phyloP scores from a whole-genome alignment of 306 rosid species.

The Dalbergia cochinchinensis region DNA sequence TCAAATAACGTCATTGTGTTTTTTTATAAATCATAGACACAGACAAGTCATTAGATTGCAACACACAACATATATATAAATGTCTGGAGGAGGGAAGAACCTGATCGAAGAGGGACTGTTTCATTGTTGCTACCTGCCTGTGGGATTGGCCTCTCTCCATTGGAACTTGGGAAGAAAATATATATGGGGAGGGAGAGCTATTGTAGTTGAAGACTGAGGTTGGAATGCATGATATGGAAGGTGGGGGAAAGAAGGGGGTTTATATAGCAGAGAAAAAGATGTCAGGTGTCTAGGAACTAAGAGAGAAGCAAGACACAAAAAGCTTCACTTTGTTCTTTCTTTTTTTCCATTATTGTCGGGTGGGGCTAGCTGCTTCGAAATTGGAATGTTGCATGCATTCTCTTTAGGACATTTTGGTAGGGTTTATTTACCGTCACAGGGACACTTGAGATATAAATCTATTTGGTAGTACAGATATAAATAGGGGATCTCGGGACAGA shows the following conservation, averaged over 20 bases:
- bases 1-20: too few relatives aligned
- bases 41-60: neutral
- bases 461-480: too few relatives aligned
- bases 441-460: too few relatives aligned
- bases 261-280: conserved; percentile 54
- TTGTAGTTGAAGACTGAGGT: conserved; percentile 32
- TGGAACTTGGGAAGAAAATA: conserved; percentile 11
- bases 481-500: too few relatives aligned
- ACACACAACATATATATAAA: neutral
- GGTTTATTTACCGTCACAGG: too few relatives aligned
- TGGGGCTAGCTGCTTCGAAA: conserved; percentile 7
- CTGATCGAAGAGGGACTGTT: conserved; percentile 88
- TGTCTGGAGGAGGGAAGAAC: conserved; percentile 47
- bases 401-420: conserved; percentile 35
- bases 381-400: conserved; percentile 44
- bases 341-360: conserved; percentile 26
- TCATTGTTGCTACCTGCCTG: conserved; percentile 65
- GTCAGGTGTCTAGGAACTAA: conserved; percentile 43
- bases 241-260: conserved; percentile 45
- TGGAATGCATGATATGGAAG: conserved; percentile 41
- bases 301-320: conserved; percentile 43
- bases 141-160: conserved; percentile 68
- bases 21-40: too few relatives aligned
- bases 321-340: neutral
- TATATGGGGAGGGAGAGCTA: neutral